Percentiles rank a stretch among this genome's conserved stretches.
phyloP scores from a whole-genome alignment of 225 moss, liverwort and hornwort species.

The Anthoceros angustus region DNA sequence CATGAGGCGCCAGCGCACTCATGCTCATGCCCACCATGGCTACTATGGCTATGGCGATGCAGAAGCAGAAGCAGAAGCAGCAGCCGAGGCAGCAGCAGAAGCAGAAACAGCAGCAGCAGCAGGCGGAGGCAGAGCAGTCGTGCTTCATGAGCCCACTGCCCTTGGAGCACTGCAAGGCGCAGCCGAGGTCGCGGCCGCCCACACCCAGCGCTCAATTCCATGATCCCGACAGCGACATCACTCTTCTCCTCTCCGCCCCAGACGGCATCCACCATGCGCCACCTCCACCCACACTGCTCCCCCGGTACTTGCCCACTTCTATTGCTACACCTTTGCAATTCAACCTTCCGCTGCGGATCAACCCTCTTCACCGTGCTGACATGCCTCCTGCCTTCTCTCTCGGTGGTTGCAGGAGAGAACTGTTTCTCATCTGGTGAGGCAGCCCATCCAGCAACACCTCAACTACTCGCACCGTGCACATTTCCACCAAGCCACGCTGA shows the following conservation, averaged over 20 bases:
- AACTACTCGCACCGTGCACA: neutral
- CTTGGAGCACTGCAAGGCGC: neutral
- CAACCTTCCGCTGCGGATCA: neutral
- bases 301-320: neutral
- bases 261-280: too few species aligned
- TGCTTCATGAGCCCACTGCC: conserved; percentile 5
- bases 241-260: neutral
- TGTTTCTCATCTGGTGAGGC: conserved; percentile 23
- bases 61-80: too few species aligned
- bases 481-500: neutral
- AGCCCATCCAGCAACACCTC: neutral
- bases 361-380: neutral
- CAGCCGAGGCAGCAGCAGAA: too few species aligned
- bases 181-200: neutral
- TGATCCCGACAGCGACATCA: neutral
- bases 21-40: too few species aligned
- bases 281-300: neutral
- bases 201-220: neutral
- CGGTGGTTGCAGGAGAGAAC: conserved; percentile 15
- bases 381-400: neutral
- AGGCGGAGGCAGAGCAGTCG: neutral
- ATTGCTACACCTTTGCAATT: neutral
- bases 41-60: too few species aligned
- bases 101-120: neutral
- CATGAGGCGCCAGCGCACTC: too few species aligned